phyloP scores from a whole-genome alignment of 1,284 basidiomycete genomes.

The Malassezia equina region DNA sequence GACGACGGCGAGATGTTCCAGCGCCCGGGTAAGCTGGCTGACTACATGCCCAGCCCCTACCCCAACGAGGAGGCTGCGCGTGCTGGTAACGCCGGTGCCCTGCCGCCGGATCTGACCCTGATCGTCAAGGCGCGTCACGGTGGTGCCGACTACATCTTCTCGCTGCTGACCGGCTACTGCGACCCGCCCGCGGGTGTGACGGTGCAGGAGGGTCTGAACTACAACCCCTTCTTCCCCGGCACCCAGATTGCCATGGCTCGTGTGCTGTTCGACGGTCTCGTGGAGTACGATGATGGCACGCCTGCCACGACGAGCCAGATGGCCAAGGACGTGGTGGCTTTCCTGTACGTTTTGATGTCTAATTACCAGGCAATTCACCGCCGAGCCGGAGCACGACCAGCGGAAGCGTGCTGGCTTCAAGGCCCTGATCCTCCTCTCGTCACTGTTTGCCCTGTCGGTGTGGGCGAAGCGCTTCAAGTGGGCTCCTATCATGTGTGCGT shows the following conservation, averaged over 20 bases:
- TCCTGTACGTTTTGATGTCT: constrained; percentile 62
- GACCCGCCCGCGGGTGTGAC: constrained; percentile 94
- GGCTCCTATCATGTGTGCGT: constrained; percentile 30
- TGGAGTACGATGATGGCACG: constrained; percentile 57
- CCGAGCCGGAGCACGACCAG: constrained; percentile 95
- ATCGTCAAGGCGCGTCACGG: constrained; percentile 98
- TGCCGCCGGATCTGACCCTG: constrained; percentile 91
- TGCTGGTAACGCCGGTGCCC: constrained; percentile 82
- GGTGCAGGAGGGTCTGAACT: constrained; percentile 59
- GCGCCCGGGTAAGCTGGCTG: constrained; percentile 89
- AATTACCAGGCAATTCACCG: constrained; percentile 39
- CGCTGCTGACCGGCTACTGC: constrained; percentile 90
- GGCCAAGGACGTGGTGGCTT: constrained; percentile 96
- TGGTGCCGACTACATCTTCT: constrained; percentile 90
- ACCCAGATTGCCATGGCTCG: constrained; percentile 93
- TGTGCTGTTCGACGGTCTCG: constrained; percentile 71
- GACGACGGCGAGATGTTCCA: constrained; percentile 96
- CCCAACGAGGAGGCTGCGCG: constrained; percentile 97
- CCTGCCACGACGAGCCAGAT: constrained; percentile 96
- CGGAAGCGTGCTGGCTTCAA: constrained; percentile 85
- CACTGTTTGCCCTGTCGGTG: constrained; percentile 30
- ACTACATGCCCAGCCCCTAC: constrained; percentile 92
- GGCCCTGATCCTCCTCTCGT: constrained; percentile 36
- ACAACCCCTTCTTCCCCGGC: constrained; percentile 49
- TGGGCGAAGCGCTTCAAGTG: constrained; percentile 45